phyloP scores from a whole-genome alignment of 2,329 filamentous ascomycete genomes.

The Cladosporium cucumerinum region DNA sequence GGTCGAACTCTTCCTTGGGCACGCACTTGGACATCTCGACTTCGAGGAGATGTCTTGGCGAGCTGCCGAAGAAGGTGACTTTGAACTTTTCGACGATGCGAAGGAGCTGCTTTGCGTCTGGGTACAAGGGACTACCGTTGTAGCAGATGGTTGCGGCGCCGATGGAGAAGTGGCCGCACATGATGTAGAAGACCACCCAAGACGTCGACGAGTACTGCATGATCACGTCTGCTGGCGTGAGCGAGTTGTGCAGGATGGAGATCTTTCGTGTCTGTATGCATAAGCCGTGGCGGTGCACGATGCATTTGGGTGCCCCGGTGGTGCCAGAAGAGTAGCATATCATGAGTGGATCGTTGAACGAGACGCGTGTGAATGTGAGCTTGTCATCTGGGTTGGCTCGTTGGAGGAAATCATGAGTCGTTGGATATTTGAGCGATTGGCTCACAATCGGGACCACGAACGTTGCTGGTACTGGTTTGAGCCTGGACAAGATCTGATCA shows the following conservation, averaged over 20 bases:
- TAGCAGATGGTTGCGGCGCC: slow-evolving; percentile 45
- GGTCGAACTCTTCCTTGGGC: slow-evolving; percentile 39
- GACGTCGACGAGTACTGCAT: slow-evolving; percentile 48
- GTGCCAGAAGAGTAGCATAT: slow-evolving; percentile 46
- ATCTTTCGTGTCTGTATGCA: slow-evolving; percentile 46
- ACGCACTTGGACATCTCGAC: slow-evolving; percentile 37
- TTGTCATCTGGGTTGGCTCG: slow-evolving; percentile 30
- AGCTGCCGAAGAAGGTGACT: slow-evolving; percentile 45
- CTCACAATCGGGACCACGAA: slow-evolving; percentile 30
- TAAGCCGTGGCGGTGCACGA: slow-evolving; percentile 45
- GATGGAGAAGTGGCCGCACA: slow-evolving; percentile 42
- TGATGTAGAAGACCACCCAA: slow-evolving; percentile 48
- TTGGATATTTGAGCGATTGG: slow-evolving; percentile 24
- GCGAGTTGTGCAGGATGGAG: slow-evolving; percentile 43
- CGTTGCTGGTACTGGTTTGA: slow-evolving; percentile 28
- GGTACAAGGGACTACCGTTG: slow-evolving; percentile 44
- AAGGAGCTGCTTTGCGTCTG: slow-evolving; percentile 37
- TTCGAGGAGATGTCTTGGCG: slow-evolving; percentile 45
- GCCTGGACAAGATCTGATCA: slow-evolving; percentile 30
- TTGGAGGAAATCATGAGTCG: slow-evolving; percentile 34
- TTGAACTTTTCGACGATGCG: slow-evolving; percentile 37
- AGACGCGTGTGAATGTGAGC: slow-evolving; percentile 38
- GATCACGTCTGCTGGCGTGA: slow-evolving; percentile 39
- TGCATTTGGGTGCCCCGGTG: slow-evolving; percentile 42
- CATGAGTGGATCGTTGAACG: slow-evolving; percentile 43